phyloP scores from a whole-genome alignment of 805 yeast species.

The Lachancea meyersii region DNA sequence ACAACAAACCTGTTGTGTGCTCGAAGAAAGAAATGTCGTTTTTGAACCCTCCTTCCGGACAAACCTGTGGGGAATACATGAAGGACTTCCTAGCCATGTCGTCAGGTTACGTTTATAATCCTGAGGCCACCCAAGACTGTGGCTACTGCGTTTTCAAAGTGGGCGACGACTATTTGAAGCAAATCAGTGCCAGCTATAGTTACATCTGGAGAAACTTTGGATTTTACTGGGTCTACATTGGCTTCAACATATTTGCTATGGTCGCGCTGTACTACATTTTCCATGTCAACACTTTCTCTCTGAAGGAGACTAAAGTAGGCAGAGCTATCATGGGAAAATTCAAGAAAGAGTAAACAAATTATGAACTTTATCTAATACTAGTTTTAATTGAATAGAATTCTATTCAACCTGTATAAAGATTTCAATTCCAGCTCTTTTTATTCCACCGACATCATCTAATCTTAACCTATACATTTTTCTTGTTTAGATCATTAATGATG shows the following conservation, averaged over 20 bases:
- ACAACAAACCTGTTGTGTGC: constrained; percentile 49
- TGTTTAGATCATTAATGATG: too few species aligned
- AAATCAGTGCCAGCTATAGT: constrained; percentile 39
- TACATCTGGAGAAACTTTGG: constrained; percentile 65
- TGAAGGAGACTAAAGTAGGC: constrained; percentile 8
- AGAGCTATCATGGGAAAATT: constrained; percentile 5
- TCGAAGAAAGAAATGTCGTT: constrained; percentile 41
- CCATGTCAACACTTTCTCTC: constrained; percentile 20
- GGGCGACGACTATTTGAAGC: constrained; percentile 44
- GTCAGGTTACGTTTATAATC: constrained; percentile 54
- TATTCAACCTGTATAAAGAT: neutral
- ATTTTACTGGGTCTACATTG: constrained; percentile 49
- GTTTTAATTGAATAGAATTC: neutral
- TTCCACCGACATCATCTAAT: too few species aligned
- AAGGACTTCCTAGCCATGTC: constrained; percentile 35
- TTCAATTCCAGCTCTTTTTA: too few species aligned
- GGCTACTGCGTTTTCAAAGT: constrained; percentile 43
- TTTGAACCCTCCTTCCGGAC: constrained; percentile 50
- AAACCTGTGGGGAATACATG: constrained; percentile 58
- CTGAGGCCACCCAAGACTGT: constrained; percentile 43
- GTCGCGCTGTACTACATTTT: constrained; percentile 29
- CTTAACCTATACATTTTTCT: too few species aligned
- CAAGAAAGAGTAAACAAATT: neutral
- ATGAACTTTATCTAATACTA: neutral
- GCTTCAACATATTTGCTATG: constrained; percentile 46